Evolutionary conservation across 345 rosid species (phyloP).

Genomic region (Rhodomyrtus tomentosa): DNA sequence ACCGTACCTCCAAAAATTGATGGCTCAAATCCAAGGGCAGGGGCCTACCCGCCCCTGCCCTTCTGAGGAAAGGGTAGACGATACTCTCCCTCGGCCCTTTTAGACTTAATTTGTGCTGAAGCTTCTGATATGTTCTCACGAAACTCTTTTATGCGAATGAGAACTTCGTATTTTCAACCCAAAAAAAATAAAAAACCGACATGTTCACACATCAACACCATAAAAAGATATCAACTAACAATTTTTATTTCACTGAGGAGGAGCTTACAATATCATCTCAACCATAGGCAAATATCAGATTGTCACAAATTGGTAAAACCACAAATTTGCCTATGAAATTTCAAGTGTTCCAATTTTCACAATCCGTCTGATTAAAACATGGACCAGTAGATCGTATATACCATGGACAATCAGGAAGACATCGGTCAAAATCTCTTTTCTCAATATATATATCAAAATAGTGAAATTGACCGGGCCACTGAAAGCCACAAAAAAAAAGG

Average conservation of each 20-base stretch:
- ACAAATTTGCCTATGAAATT: background rate
- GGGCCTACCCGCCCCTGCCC: too few relatives aligned
- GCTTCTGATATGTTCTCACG: too few relatives aligned
- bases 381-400: background rate
- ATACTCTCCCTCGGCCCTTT: too few relatives aligned
- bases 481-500: background rate
- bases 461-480: background rate
- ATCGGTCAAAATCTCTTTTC: background rate
- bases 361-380: background rate
- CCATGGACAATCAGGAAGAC: background rate
- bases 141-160: too few relatives aligned
- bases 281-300: background rate
- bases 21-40: too few relatives aligned
- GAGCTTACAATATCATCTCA: background rate
- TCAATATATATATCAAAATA: background rate
- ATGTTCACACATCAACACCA: background rate
- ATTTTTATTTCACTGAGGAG: background rate
- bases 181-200: background rate
- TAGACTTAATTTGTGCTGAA: too few relatives aligned
- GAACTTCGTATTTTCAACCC: too few relatives aligned
- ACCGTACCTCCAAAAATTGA: too few relatives aligned
- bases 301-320: background rate
- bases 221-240: background rate
- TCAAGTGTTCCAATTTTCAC: background rate
- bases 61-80: too few relatives aligned